phyloP scores from a whole-genome alignment of 2,329 filamentous ascomycete species.

The Colletotrichum acutatum region DNA sequence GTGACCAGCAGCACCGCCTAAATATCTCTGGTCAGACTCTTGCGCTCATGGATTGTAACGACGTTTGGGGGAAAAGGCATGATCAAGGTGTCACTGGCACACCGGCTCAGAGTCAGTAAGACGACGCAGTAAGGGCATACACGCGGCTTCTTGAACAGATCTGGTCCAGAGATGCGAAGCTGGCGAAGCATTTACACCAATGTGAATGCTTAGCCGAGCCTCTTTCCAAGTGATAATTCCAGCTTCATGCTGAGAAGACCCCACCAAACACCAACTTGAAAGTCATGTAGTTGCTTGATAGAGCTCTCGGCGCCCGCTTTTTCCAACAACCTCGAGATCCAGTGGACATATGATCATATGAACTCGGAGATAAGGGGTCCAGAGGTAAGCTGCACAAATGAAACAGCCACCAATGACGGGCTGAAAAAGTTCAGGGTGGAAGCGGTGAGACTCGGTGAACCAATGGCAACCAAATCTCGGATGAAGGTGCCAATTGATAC shows the following conservation, averaged over 20 bases:
- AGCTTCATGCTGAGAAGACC: background rate
- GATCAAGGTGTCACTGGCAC: constrained; percentile 26
- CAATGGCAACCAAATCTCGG: constrained; percentile 14
- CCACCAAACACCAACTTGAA: background rate
- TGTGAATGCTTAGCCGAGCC: background rate
- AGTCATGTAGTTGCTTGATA: background rate
- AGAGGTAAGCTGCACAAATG: constrained; percentile 13
- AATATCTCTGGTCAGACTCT: constrained; percentile 30
- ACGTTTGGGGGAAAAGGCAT: background rate
- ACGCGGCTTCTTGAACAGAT: constrained; percentile 19
- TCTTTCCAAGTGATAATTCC: too few species aligned
- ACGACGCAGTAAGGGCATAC: constrained; percentile 24
- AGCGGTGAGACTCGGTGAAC: constrained; percentile 20
- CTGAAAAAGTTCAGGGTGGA: background rate
- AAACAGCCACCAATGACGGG: constrained; percentile 21
- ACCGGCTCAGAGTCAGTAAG: constrained; percentile 30
- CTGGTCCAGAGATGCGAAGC: background rate
- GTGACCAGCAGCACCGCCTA: constrained; percentile 42
- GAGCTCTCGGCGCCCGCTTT: background rate
- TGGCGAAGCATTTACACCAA: background rate
- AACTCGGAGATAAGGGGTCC: background rate
- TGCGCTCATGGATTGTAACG: constrained; percentile 13
- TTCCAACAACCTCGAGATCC: background rate
- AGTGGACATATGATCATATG: background rate
- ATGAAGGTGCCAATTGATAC: constrained; percentile 8